Base-by-base conservation (phyloP, 176 grass and related monocot species). In the Zoysia pacifica region DNA sequence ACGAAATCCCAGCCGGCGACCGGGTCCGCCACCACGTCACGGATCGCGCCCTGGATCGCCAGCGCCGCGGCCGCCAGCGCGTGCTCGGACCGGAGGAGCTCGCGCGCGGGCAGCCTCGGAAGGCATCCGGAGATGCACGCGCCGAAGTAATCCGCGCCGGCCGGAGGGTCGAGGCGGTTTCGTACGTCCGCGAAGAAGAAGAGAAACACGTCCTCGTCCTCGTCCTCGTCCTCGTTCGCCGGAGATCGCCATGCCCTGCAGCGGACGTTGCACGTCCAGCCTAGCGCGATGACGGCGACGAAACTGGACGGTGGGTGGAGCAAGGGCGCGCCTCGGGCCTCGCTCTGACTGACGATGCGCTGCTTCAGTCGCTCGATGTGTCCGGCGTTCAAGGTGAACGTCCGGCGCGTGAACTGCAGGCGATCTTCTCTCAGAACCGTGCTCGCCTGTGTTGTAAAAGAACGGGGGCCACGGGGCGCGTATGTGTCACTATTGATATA, bases 161-260 rank as follows among this genome's bases (percentile, higher is more conserved):
- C 62, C 0, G 86, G 74, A 1, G 82, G 90, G 44, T 80, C 53
- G 72, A 92, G 90, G 8, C 78, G 78, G 16, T 15, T 36, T 5
- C 85, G 86, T 41, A 3, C 11, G 79, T 93, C 90, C 4, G 87
- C 87, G 19, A 71, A 7, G 72, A 93, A 81, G 46, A 37, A 3
- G 1, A 90, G 8, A 18, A 79, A 28, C 2, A 66, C 50, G 58
- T 75, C 81, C 16, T 78, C 91, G 48, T 74, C 79, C 28, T 78
- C 91, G 48, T 74, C 79, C 28, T 28, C 28, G 28, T 28, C 28
- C 28, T 28, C 28, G 28, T 28, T 28, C 28, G 28, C 28, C 28
- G 28, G 28, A 28, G 28, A 28, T 28, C 28, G 28, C 0, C 81
- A 13, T 4, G 5, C 15, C 72, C 80, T 79, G 80, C 58, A 53